Evolutionary conservation across 2,329 filamentous ascomycete genomes (phyloP).

Genomic region (Colletotrichum neosansevieriae): DNA sequence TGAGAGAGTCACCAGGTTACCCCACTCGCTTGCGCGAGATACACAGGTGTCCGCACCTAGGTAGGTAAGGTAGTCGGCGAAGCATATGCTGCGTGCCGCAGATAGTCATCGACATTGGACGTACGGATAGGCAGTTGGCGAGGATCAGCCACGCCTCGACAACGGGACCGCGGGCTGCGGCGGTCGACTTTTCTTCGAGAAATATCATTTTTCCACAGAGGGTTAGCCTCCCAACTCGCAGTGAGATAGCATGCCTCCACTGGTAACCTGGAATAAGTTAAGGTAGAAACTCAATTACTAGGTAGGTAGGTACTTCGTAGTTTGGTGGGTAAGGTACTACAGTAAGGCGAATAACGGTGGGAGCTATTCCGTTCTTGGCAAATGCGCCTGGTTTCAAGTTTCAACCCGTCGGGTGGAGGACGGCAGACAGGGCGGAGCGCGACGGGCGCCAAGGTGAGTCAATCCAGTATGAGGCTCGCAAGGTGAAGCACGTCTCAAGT

Average conservation of each 20-base stretch:
- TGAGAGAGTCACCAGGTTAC: conserved; percentile 7
- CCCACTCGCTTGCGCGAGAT: background rate
- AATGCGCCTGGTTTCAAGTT: conserved; percentile 32
- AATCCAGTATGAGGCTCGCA: background rate
- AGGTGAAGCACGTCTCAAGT: conserved; percentile 17
- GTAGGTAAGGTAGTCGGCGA: background rate
- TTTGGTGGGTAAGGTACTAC: conserved; percentile 30
- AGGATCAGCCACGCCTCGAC: conserved; percentile 6
- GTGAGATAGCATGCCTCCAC: conserved; percentile 17
- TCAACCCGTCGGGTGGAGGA: conserved; percentile 19
- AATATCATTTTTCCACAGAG: conserved; percentile 10
- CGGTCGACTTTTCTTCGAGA: conserved; percentile 2
- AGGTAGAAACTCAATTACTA: conserved; percentile 30
- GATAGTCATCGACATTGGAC: conserved; percentile 10
- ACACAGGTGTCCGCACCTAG: too few relatives aligned
- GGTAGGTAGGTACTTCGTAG: background rate
- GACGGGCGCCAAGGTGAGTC: background rate
- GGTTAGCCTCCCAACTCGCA: conserved; percentile 23
- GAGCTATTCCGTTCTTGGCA: conserved; percentile 10
- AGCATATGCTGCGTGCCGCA: conserved; percentile 13
- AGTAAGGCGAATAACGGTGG: background rate
- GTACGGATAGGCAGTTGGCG: background rate
- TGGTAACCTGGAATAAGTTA: too few relatives aligned
- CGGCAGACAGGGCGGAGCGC: conserved; percentile 37
- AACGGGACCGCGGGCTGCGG: conserved; percentile 2